Evolutionary conservation across 345 rosid species (phyloP), one percentile per base, ranked within the genome.

Genomic region (Conringia planisiliqua): DNA sequence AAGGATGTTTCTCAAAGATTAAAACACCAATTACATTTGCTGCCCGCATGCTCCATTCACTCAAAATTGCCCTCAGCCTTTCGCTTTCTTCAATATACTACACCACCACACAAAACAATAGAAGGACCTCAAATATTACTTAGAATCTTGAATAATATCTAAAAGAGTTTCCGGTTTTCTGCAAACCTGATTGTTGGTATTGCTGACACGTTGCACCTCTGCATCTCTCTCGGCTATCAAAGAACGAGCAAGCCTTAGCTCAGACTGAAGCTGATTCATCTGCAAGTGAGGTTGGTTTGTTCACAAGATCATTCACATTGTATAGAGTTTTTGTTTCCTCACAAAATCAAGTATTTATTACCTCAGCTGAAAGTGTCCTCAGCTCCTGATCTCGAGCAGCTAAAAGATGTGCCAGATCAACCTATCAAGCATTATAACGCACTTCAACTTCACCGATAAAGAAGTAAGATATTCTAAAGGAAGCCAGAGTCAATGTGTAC

Each of bases 371-470:
- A 81, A 90, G 85, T 50, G 95, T 93, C 81, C 98, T 82, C 54
- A 93, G 78, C 71, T 93, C 98, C 76, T 93, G 98, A 79, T 93
- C 97, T 66, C 97, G 95, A 73, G 97, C 95, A 70, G 95, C 91
- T 80, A 93, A 84, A 57, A 93, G 74, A 79, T 93, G 97, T 65
- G 97, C 98, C 18, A 93, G 91, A 87, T 93, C 98, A 75, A 87
- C 97, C 98, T 93, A 71, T 12, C 66, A 7, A 64, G 16, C 56
- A 77, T 77, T 18, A 26, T 65, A 2, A 38, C 6, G 6, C 22
- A 16, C 30, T 3, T 56, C 22, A 16, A 18, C 3, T 51, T n/a
- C 29, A 39, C 43, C 10, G 22, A 17, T 10, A 14, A 61, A 2
- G 8, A 5, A 5, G 18, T 36, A 6, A 29, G 32, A 1, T 32